phyloP scores from a whole-genome alignment of 2,329 filamentous ascomycete species.

The Fusarium sublunatum region DNA sequence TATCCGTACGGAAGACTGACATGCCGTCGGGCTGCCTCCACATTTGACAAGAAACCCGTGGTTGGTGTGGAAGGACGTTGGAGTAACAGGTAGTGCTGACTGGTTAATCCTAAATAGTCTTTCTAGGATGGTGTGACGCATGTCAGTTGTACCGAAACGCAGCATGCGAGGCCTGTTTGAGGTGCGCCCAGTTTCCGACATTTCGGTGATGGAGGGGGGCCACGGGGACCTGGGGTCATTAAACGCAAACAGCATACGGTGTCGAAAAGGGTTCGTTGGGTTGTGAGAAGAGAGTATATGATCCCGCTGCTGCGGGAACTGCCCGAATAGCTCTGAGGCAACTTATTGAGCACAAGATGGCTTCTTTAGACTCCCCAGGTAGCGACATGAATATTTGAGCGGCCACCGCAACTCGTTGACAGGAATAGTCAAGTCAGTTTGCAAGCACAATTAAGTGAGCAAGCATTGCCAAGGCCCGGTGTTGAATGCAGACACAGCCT shows the following conservation, averaged over 20 bases:
- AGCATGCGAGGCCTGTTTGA: constrained; percentile 26
- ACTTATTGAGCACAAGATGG: not conserved
- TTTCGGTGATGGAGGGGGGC: constrained; percentile 39
- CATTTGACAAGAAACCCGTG: constrained; percentile 16
- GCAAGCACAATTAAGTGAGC: constrained; percentile 20
- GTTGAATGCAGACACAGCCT: constrained; percentile 40
- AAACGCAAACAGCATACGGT: constrained; percentile 13
- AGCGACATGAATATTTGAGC: not conserved
- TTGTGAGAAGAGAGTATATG: not conserved
- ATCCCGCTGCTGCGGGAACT: not conserved
- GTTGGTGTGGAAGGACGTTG: constrained; percentile 7
- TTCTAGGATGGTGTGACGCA: constrained; percentile 27
- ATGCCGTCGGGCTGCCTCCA: constrained; percentile 39
- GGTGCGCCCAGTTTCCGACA: constrained; percentile 38
- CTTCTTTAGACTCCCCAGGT: not conserved
- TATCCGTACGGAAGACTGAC: constrained; percentile 26
- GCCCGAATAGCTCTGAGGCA: not conserved
- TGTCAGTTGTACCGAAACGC: constrained; percentile 25
- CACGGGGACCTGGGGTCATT: constrained; percentile 32
- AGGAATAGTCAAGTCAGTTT: constrained; percentile 12
- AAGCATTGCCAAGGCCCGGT: constrained; percentile 38
- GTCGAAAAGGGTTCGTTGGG: not conserved
- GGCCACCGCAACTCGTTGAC: constrained; percentile 7
- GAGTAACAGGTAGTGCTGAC: constrained; percentile 12
- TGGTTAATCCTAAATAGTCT: constrained; percentile 12